Base-by-base conservation (phyloP, 805 yeast species). In the Spathaspora arborariae region DNA sequence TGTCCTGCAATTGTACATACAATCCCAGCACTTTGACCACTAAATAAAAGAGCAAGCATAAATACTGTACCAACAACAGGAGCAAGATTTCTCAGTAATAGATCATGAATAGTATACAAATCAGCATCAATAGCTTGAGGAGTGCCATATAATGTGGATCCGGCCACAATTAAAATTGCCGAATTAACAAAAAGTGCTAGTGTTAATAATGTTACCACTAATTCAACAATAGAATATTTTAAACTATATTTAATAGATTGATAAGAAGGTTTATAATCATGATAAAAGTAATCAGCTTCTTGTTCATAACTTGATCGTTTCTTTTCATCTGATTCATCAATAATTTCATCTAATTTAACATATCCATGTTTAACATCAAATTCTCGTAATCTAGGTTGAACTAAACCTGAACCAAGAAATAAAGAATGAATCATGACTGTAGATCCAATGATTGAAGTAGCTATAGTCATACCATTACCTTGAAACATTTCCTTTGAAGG, bases 1-100 rank as follows among this genome's bases (percentile, higher is more conserved):
- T 91, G 96, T 8, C 97, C 97, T 0, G 96, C 88, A 68, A 91
- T 85, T 0, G 97, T 91, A 62, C 97, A 90, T 2, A 90, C 91
- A 38, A 91, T 81, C 42, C 97, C 96, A 0, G 97, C 96, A 40
- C 91, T 84, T 58, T 87, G 90, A 5, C 97, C 97, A 48, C 94
- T 84, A 48, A 87, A 79, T 35, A 91, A 69, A 55, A 91, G 72
- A 0, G 97, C 97, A 45, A 88, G 62, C 77, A 89, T 89, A 67
- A 91, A 91, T 0, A 89, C 65, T 0, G 88, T 81, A 21, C 97
- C 97, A 0, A 89, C 95, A 7, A 79, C 81, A 2, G 84, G 81
- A 0, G 96, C 85, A 35, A 91, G 70, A 44, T 74, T 79, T 16
- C 62, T 48, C 3, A 82, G 70, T 22, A 91, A 72, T 55, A 90